Conservation (phyloP, 345 rosid species). For the Dipteronia dyeriana region DNA sequence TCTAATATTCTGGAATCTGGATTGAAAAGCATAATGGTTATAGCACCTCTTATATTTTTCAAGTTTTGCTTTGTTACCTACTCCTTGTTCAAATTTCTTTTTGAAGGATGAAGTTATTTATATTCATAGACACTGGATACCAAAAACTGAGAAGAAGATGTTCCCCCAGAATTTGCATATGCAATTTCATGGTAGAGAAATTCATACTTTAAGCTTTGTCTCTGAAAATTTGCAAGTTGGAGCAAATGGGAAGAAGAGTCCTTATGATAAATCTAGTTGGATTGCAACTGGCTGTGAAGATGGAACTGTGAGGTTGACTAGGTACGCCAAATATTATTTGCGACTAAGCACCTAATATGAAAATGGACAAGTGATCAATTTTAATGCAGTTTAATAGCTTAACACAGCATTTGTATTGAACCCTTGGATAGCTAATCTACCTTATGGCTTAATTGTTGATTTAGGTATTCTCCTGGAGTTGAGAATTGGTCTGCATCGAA, state of each 20-base stretch:
- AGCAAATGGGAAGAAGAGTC: constrained; percentile 31
- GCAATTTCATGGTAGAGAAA: constrained; percentile 96
- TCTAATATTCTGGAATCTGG: neutral
- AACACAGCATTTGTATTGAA: constrained; percentile 5
- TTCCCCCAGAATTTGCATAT: constrained; percentile 71
- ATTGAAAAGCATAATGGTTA: neutral
- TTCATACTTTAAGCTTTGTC: constrained; percentile 85
- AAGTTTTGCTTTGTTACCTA: constrained; percentile 9
- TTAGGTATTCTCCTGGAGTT: constrained; percentile 59
- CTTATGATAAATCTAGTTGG: constrained; percentile 60
- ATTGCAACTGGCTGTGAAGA: constrained; percentile 97
- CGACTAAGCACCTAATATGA: constrained; percentile 14
- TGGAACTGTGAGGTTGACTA: constrained; percentile 95
- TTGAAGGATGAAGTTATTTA: constrained; percentile 82
- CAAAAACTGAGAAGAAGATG: constrained; percentile 44
- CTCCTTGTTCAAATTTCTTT: constrained; percentile 20
- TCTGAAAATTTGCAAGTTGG: constrained; percentile 38
- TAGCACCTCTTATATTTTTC: neutral
- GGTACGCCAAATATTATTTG: constrained; percentile 41
- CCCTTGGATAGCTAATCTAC: neutral
- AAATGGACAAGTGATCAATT: constrained; percentile 8
- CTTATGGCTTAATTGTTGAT: constrained; percentile 26
- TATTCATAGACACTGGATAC: constrained; percentile 66
- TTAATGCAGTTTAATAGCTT: neutral
- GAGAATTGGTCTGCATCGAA: constrained; percentile 76